A percentile compares a stretch with the other conserved stretches of the same genome.
Conservation (phyloP, 2,329 filamentous ascomycete genomes). For the Emergomyces orientalis region DNA sequence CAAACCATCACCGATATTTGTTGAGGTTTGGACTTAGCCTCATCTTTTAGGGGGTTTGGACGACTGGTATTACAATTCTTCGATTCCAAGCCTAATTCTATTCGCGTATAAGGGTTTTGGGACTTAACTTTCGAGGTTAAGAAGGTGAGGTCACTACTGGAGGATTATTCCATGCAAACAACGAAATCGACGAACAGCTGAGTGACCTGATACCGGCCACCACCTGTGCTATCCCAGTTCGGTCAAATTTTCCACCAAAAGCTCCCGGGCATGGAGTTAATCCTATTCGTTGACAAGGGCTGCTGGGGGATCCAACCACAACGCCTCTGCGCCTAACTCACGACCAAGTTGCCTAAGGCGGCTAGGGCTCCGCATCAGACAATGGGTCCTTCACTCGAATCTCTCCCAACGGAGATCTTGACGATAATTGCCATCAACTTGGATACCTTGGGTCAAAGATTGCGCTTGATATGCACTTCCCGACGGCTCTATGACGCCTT, state of each 20-base stretch:
- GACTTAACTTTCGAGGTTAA: neutral
- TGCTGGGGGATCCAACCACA: neutral
- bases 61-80: neutral
- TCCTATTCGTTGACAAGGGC: neutral
- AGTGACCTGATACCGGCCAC: neutral
- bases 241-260: neutral
- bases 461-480: neutral
- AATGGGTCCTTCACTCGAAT: neutral
- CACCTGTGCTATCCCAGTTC: neutral
- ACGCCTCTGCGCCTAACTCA: neutral
- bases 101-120: neutral
- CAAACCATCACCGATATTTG: neutral
- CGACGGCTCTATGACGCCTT: neutral
- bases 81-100: neutral
- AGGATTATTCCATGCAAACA: too few species aligned
- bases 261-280: neutral
- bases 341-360: neutral
- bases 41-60: neutral
- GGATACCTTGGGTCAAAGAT: neutral
- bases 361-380: neutral
- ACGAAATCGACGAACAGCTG: neutral
- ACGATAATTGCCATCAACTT: neutral
- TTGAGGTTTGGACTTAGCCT: neutral
- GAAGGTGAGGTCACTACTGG: neutral
- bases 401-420: neutral